Evolutionary conservation across 2,329 filamentous ascomycete genomes (phyloP), one percentile per base, ranked within the genome.

Genomic region (Colletotrichum tanaceti): DNA sequence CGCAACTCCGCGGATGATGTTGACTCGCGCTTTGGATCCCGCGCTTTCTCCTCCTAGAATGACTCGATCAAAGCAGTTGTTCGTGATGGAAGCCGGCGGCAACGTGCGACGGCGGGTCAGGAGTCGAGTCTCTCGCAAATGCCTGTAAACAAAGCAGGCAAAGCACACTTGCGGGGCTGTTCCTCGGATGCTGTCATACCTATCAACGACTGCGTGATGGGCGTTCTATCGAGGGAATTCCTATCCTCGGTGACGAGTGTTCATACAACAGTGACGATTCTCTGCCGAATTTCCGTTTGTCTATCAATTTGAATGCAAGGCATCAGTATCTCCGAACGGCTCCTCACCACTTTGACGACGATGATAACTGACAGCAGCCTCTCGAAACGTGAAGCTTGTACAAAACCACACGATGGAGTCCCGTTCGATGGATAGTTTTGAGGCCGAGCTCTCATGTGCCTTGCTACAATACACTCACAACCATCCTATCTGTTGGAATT

Each of bases 1-100:
- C 58, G n/a, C 58, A 57, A 67, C 64, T 32, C 64, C 64, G 64
- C 64, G 58, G 58, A 47, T 52, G 47, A 63, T 22, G 46, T 62
- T 46, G 58, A 63, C 52, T 67, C 58, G 43, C 58, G 50, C 50
- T 50, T 57, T 57, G 13, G 28, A 43, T 66, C 6, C n/a, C 41
- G 58, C 58, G 43, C 64, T 11, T 38, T 39, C 38, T 50, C 58
- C 64, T 58, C 58, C 11, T 5, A 9, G 4, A 20, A 63, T 58
- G 64, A 44, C 44, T 54, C 44, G 53, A 55, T 28, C 13, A 47
- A 44, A 62, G 50, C 57, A 22, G 53, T 44, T 11, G 20, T n/a
- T 47, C 38, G 46, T 52, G 38, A 32, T n/a, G 35, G 60, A 16
- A 38, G n/a, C n/a, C 55, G 35, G 24, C 38, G 41, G 22, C 2